phyloP scores from a whole-genome alignment of 1,139 yeast genomes.

The Taiozyma sp. region DNA sequence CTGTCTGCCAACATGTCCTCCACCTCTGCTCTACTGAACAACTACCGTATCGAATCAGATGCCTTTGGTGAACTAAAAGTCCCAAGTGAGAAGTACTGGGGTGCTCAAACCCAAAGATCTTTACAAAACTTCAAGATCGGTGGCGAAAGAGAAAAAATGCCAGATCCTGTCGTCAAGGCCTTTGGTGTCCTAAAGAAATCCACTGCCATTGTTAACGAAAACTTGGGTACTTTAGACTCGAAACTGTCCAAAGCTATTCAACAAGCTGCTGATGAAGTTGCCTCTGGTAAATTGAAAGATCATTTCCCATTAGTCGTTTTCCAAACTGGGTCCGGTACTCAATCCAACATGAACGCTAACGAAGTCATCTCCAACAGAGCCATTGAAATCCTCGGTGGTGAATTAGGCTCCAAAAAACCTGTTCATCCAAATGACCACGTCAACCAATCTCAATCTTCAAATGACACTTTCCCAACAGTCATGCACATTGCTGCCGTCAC shows the following conservation, averaged over 20 bases:
- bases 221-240: conserved; percentile 78
- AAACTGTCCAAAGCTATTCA: conserved; percentile 79
- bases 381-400: conserved; percentile 90
- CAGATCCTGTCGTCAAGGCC: conserved; percentile 84
- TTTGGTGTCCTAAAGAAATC: conserved; percentile 94
- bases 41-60: conserved; percentile 75
- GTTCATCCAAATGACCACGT: conserved; percentile 99
- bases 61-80: conserved; percentile 97
- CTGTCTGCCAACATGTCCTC: conserved; percentile 3
- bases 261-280: conserved; percentile 92
- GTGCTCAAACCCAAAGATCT: conserved; percentile 97
- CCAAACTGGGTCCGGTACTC: conserved; percentile 99
- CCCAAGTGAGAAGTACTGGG: conserved; percentile 84
- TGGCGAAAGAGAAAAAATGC: conserved; percentile 85
- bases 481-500: conserved; percentile 99
- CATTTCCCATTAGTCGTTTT: conserved; percentile 97
- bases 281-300: conserved; percentile 84
- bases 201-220: conserved; percentile 86
- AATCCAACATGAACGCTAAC: conserved; percentile 97
- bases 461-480: conserved; percentile 98
- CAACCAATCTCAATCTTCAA: conserved; percentile 96
- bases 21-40: conserved; percentile 1
- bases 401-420: conserved; percentile 83
- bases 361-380: conserved; percentile 98
- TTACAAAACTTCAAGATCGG: conserved; percentile 93